These are phyloP conservation scores for Alternaria sp. DNA, from an alignment of 2,329 filamentous ascomycete species.

Conservation along the genomic window DNA sequence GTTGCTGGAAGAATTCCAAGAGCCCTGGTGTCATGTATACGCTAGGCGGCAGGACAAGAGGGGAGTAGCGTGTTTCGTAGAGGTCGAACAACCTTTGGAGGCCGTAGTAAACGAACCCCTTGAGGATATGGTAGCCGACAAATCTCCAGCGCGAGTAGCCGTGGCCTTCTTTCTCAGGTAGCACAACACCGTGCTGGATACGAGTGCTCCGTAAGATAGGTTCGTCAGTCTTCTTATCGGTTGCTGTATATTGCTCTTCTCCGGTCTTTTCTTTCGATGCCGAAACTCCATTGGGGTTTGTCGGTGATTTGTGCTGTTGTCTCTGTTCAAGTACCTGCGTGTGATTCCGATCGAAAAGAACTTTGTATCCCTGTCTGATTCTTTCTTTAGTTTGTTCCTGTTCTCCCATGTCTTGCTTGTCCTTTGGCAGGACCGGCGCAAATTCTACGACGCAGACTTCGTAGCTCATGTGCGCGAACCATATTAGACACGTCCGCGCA, in stretches of 20 bases:
- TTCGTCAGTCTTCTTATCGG: constrained; percentile 14
- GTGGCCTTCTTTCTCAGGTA: neutral
- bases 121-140: constrained; percentile 6
- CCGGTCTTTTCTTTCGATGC: neutral
- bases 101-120: neutral
- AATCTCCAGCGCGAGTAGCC: constrained; percentile 10
- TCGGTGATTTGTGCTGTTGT: neutral
- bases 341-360: constrained; percentile 19
- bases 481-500: constrained; percentile 30
- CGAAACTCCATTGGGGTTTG: neutral
- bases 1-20: constrained; percentile 11
- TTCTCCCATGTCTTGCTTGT: neutral
- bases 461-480: constrained; percentile 27
- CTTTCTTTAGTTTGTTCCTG: constrained; percentile 6
- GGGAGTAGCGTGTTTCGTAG: constrained; percentile 1
- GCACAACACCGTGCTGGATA: neutral
- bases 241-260: neutral
- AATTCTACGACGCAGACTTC: constrained; percentile 18
- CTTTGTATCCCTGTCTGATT: constrained; percentile 17
- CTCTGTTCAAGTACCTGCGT: neutral
- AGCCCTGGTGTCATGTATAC: neutral
- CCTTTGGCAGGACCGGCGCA: neutral
- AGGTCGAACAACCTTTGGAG: neutral
- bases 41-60: neutral
- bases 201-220: neutral